Base-by-base conservation (phyloP, 768 basidiomycete species). In the Pholiota conissans region DNA sequence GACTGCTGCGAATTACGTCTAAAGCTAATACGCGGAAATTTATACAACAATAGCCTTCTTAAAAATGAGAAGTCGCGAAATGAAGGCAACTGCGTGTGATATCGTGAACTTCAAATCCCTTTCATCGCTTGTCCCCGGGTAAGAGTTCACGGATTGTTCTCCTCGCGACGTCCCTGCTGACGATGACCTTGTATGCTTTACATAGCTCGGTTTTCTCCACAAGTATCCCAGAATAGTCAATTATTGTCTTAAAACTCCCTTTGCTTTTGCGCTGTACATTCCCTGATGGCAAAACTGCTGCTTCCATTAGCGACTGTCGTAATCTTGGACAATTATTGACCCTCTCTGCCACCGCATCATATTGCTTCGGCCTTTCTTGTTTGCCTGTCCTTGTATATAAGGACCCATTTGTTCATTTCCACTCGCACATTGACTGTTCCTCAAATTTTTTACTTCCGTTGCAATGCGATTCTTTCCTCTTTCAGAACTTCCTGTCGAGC, bases 401-500 rank as follows among this genome's bases (percentile, higher is more conserved):
- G 40, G 18, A 1, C 6, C 10, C 22, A 22, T 18, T 4, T 45
- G 10, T 40, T 7, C 10, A 24, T 3, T 10, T n/a, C 4, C 42
- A 32, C 7, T 13, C 30, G 7, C 30, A 32, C 42, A 8, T 45
- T 20, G 42, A 45, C 22, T 18, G 42, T 26, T 20, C 22, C 5
- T 22, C 42, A 10, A 3, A 22, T 18, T 22, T 24, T 45, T 16
- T 22, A 18, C 10, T 10, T 45, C 16, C 4, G 18, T 20, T 22
- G 24, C 11, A 22, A n/a, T 5, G 42, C n/a, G 18, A 3, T 11
- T 22, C 8, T 65, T 68, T 58, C 58, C 56, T 26, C 54, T 76
- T 56, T 61, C 61, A 20, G 48, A 51, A 22, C 70, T 76, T 37
- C 69, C 75, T 9, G 62, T 67, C 22, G 76, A 78, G 64, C 69